phyloP scores from a whole-genome alignment of 2,329 filamentous ascomycete species.

The Alternaria incomplexa region DNA sequence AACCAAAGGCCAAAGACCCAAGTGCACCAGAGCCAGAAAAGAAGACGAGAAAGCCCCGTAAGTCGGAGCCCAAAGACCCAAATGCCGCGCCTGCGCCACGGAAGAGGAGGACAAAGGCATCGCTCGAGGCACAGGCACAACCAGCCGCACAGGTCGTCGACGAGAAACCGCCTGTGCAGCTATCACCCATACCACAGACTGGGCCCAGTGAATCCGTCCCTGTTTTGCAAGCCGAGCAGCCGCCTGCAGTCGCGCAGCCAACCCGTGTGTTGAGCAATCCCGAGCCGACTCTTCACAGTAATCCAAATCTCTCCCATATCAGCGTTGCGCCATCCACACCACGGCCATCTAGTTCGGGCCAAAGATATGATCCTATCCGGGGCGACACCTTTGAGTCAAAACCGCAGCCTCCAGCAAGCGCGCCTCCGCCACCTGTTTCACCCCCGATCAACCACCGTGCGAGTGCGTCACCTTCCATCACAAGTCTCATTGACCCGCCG shows the following conservation, averaged over 20 bases:
- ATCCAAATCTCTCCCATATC: constrained; percentile 46
- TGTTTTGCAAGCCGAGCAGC: constrained; percentile 34
- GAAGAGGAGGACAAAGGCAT: constrained; percentile 56
- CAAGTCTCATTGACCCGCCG: constrained; percentile 82
- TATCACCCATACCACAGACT: constrained; percentile 36
- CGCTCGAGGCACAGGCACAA: constrained; percentile 39
- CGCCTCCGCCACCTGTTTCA: constrained; percentile 55
- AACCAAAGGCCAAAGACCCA: constrained; percentile 48
- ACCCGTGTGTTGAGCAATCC: constrained; percentile 49
- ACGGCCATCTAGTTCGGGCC: constrained; percentile 70
- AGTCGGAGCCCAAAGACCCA: constrained; percentile 59
- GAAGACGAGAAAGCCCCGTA: constrained; percentile 54
- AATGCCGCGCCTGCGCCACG: constrained; percentile 52
- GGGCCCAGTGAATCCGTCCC: constrained; percentile 35
- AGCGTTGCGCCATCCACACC: constrained; percentile 57
- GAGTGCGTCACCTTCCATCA: constrained; percentile 90
- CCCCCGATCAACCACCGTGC: constrained; percentile 70
- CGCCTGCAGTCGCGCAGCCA: constrained; percentile 32
- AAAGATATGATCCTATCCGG: constrained; percentile 89
- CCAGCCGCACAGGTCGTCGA: constrained; percentile 32
- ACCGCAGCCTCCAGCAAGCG: constrained; percentile 51
- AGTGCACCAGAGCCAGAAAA: constrained; percentile 48
- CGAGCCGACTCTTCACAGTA: constrained; percentile 45
- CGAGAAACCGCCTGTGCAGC: constrained; percentile 32
- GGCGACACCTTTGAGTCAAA: constrained; percentile 59